Conservation (phyloP, 2,329 filamentous ascomycete species). For the Ceratocystis destructans region DNA sequence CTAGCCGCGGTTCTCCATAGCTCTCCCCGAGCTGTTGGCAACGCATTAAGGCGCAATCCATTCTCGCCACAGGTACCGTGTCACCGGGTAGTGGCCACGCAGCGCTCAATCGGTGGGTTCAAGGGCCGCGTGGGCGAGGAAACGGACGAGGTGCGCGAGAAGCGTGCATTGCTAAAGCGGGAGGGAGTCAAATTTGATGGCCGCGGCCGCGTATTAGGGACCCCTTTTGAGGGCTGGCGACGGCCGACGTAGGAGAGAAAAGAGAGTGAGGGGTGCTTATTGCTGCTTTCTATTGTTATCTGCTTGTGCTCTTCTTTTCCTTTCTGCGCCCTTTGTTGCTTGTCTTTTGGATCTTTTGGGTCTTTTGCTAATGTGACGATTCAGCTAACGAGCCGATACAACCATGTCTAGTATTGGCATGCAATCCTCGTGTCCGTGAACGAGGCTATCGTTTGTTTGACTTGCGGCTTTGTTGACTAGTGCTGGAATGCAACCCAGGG, state of each 20-base stretch:
- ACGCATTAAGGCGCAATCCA: conserved; percentile 62
- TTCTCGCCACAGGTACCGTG: conserved; percentile 74
- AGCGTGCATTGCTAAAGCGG: conserved; percentile 43
- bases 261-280: neutral
- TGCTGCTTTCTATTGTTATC: neutral
- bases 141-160: conserved; percentile 47
- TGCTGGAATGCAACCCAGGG: neutral
- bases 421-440: neutral
- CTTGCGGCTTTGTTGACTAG: neutral
- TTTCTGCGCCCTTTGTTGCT: neutral
- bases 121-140: conserved; percentile 50
- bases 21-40: conserved; percentile 63
- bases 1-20: conserved; percentile 54
- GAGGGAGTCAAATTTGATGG: conserved; percentile 54
- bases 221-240: conserved; percentile 33
- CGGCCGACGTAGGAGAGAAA: neutral
- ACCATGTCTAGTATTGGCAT: neutral
- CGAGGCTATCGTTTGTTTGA: neutral
- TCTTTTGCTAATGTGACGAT: neutral
- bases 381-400: neutral
- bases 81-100: conserved; percentile 61
- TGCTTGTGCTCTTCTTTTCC: neutral
- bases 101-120: conserved; percentile 46
- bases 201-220: conserved; percentile 45
- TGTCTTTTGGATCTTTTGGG: neutral